phyloP scores from a whole-genome alignment of 768 basidiomycete genomes.

The Trametes sanguinea region DNA sequence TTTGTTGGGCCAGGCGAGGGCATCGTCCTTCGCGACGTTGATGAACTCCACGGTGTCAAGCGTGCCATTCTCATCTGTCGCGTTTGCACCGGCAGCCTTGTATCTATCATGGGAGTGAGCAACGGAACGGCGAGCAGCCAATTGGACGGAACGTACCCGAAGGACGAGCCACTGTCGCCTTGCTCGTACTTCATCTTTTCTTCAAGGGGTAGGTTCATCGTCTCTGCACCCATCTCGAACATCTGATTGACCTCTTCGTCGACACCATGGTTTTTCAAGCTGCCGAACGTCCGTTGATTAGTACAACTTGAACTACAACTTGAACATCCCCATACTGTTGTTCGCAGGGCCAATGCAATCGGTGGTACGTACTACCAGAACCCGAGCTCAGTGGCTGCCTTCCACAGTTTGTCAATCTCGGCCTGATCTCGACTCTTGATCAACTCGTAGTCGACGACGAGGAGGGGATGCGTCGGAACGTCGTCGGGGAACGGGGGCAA shows the following conservation, averaged over 20 bases:
- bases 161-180: conserved; percentile 43
- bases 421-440: conserved; percentile 37
- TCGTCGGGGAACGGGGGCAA: conserved; percentile 47
- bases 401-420: conserved; percentile 48
- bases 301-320: no score
- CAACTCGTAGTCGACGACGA: conserved; percentile 47
- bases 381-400: conserved; percentile 49
- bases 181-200: conserved; percentile 48
- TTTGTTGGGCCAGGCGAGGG: conserved; percentile 33
- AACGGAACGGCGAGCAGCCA: no score
- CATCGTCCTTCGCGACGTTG: conserved; percentile 41
- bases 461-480: conserved; percentile 45
- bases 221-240: conserved; percentile 46
- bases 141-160: conserved; percentile 31
- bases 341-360: not conserved
- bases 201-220: conserved; percentile 43
- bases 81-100: conserved; percentile 36
- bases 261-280: conserved; percentile 47
- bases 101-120: conserved; percentile 23
- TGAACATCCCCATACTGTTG: not conserved
- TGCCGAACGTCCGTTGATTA: conserved; percentile 13
- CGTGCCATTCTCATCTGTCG: conserved; percentile 36
- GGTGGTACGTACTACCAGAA: conserved; percentile 54
- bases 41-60: conserved; percentile 39
- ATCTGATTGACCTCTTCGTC: conserved; percentile 39